These are phyloP conservation scores for Pythium insidiosum DNA, from an alignment of 352 stramenopile species.

Conservation along the genomic window DNA sequence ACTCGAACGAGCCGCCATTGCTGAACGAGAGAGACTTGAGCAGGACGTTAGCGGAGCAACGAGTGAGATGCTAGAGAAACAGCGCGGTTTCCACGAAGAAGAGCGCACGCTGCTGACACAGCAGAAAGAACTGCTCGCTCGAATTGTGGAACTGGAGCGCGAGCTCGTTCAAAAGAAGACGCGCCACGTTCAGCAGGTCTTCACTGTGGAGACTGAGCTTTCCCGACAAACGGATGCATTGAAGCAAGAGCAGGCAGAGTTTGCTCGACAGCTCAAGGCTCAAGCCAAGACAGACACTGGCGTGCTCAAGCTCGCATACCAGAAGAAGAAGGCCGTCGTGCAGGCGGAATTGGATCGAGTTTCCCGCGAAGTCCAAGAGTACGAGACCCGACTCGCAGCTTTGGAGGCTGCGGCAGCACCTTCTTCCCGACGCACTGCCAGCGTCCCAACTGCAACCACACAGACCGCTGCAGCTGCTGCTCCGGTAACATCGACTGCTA, in stretches of 20 bases:
- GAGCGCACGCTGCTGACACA: slow-evolving; percentile 42
- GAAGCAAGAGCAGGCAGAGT: slow-evolving; percentile 33
- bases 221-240: slow-evolving; percentile 25
- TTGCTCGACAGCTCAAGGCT: slow-evolving; percentile 38
- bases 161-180: slow-evolving; percentile 53
- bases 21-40: slow-evolving; percentile 22
- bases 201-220: slow-evolving; percentile 33
- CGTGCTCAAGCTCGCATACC: slow-evolving; percentile 34
- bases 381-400: slow-evolving; percentile 22
- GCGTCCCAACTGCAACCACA: slow-evolving; percentile 4
- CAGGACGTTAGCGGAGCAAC: slow-evolving; percentile 23
- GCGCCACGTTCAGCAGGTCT: slow-evolving; percentile 42
- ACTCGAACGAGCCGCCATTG: slow-evolving; percentile 25
- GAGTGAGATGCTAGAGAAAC: slow-evolving; percentile 29
- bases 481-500: too few species aligned
- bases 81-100: slow-evolving; percentile 45
- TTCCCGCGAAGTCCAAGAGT: slow-evolving; percentile 18
- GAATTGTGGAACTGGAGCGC: slow-evolving; percentile 47
- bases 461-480: not conserved
- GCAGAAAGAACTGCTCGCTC: slow-evolving; percentile 46
- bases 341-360: slow-evolving; percentile 19
- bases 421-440: too few species aligned
- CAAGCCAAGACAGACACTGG: slow-evolving; percentile 44
- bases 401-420: too few species aligned
- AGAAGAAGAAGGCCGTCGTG: slow-evolving; percentile 35